These are phyloP conservation scores for Tylopilus subfusipes DNA, from an alignment of 768 basidiomycete species.

Conservation along the genomic window DNA sequence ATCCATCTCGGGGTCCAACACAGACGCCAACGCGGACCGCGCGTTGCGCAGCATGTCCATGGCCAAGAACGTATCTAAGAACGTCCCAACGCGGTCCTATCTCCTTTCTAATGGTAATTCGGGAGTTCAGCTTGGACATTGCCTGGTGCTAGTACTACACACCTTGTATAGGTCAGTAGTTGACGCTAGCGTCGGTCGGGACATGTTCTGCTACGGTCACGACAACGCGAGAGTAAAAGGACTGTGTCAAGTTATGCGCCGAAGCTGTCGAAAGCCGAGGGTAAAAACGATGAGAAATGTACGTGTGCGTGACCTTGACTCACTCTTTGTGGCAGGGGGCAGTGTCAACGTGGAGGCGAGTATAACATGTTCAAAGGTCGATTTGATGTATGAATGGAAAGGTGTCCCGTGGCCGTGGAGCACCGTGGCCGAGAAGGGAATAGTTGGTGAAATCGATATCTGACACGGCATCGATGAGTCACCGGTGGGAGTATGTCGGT, in stretches of 20 bases:
- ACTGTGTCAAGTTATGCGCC: not conserved
- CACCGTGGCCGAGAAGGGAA: conserved; percentile 1
- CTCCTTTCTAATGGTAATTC: not conserved
- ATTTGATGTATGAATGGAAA: not conserved
- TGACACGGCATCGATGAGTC: not conserved
- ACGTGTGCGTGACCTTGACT: not conserved
- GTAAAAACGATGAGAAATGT: not conserved
- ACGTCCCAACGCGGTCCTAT: not conserved
- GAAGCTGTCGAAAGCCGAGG: not conserved
- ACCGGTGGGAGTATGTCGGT: conserved; percentile 5
- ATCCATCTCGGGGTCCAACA: too few species aligned
- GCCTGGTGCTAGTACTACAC: not conserved
- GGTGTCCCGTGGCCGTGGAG: not conserved
- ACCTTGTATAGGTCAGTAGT: not conserved
- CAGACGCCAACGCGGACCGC: not conserved
- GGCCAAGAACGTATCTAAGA: not conserved
- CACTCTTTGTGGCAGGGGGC: not conserved
- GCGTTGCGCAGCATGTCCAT: not conserved
- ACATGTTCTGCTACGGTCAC: not conserved
- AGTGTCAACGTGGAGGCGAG: not conserved
- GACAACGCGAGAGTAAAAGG: not conserved
- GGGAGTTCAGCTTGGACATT: not conserved
- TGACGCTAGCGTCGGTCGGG: not conserved
- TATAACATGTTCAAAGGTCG: too few species aligned
- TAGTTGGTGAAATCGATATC: not conserved